phyloP scores from a whole-genome alignment of 768 basidiomycete species.

The Collybia sordida region DNA sequence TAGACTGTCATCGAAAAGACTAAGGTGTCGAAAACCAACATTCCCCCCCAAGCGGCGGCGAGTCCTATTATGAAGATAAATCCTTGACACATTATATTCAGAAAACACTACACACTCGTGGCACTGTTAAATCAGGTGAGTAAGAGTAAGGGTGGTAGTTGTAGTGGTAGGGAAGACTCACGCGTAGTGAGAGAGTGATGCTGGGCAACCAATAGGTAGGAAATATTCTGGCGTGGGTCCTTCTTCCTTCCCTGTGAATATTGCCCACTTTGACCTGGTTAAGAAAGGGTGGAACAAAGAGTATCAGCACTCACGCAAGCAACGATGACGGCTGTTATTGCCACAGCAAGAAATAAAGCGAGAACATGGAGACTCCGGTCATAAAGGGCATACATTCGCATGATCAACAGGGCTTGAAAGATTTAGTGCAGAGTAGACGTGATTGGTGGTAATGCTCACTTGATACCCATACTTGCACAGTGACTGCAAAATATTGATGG shows the following conservation, averaged over 20 bases:
- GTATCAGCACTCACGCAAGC: not conserved
- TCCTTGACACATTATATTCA: not conserved
- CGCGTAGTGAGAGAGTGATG: not conserved
- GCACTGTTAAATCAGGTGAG: not conserved
- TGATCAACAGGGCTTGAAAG: not conserved
- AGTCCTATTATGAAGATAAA: not conserved
- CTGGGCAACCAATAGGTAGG: not conserved
- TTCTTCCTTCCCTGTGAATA: not conserved
- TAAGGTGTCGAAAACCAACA: conserved; percentile 1
- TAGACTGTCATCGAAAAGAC: conserved; percentile 1
- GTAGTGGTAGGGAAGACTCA: not conserved
- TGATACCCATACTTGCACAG: conserved; percentile 13
- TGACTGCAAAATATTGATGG: conserved; percentile 15
- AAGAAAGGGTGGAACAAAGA: not conserved
- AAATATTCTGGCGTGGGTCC: not conserved
- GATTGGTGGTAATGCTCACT: not conserved
- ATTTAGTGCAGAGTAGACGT: not conserved
- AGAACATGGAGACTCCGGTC: not conserved
- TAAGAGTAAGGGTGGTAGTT: not conserved
- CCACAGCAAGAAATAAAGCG: not conserved
- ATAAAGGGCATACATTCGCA: conserved; percentile 2
- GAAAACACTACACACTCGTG: not conserved
- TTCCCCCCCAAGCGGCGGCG: conserved; percentile 4
- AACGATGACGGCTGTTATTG: not conserved
- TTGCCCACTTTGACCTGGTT: not conserved